Percentiles rank a stretch among this genome's conserved stretches.
Conservation (phyloP, 2,329 filamentous ascomycete genomes). For the Macrophomina tecta region DNA sequence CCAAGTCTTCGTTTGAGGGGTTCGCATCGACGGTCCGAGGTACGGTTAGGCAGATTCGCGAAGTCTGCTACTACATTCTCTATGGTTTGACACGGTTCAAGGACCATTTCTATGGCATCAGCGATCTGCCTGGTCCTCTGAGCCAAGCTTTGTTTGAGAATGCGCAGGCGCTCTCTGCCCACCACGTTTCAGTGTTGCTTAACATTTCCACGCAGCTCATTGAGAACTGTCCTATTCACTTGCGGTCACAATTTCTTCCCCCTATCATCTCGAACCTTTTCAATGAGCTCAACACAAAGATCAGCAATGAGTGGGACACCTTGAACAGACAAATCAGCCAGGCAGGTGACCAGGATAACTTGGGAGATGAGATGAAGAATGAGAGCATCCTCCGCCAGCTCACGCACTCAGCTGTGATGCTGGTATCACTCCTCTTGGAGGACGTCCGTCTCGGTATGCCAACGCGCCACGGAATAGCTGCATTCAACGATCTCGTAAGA, state of each 20-base stretch:
- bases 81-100: constrained; percentile 91
- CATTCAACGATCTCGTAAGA: background rate
- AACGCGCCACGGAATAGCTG: constrained; percentile 31
- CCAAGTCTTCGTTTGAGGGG: constrained; percentile 87
- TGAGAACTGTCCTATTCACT: constrained; percentile 84
- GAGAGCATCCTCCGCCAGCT: constrained; percentile 94
- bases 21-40: constrained; percentile 92
- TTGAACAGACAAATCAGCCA: constrained; percentile 65
- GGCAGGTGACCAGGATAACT: constrained; percentile 71
- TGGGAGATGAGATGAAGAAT: constrained; percentile 97
- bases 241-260: constrained; percentile 80
- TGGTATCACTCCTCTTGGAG: constrained; percentile 88
- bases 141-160: constrained; percentile 85
- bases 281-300: constrained; percentile 83
- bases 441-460: constrained; percentile 66
- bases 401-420: constrained; percentile 88
- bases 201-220: constrained; percentile 88
- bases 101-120: constrained; percentile 87
- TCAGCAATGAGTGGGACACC: constrained; percentile 83
- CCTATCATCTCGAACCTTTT: constrained; percentile 84
- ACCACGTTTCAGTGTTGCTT: constrained; percentile 92
- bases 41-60: constrained; percentile 84
- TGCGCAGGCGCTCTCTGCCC: constrained; percentile 81
- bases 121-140: constrained; percentile 80
- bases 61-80: constrained; percentile 91